A percentile compares a stretch with the other conserved stretches of the same genome.
Evolutionary conservation across 805 yeast genomes (phyloP).

Genomic region (Candida tallmaniae): DNA sequence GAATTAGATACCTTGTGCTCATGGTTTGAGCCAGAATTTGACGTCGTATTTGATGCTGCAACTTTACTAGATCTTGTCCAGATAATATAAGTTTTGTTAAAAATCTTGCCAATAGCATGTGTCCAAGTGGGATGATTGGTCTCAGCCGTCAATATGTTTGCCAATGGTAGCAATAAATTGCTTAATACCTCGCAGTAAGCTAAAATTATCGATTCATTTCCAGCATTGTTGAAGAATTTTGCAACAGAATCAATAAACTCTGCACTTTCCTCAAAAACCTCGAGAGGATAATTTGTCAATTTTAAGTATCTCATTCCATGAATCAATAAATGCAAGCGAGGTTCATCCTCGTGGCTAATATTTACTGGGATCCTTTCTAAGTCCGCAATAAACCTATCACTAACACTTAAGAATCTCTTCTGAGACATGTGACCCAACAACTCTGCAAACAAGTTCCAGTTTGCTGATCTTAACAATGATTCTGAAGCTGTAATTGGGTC

Average conservation of each 20-base stretch:
- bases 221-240: constrained; percentile 69
- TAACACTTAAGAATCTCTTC: constrained; percentile 76
- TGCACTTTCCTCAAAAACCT: constrained; percentile 87
- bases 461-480: constrained; percentile 77
- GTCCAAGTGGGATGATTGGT: constrained; percentile 96
- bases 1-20: constrained; percentile 5
- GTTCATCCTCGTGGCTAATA: constrained; percentile 36
- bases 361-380: constrained; percentile 68
- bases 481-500: constrained; percentile 67
- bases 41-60: constrained; percentile 1
- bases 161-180: constrained; percentile 71
- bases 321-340: constrained; percentile 67
- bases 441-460: constrained; percentile 90
- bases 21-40: not conserved
- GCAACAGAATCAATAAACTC: constrained; percentile 83
- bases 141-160: constrained; percentile 86
- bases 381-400: constrained; percentile 91
- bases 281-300: constrained; percentile 80
- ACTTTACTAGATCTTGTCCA: constrained; percentile 35
- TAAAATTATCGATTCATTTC: constrained; percentile 57
- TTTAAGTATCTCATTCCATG: constrained; percentile 88
- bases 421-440: constrained; percentile 88
- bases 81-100: constrained; percentile 43
- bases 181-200: constrained; percentile 86
- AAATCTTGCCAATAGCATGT: constrained; percentile 65